These are phyloP conservation scores for Candida sp. DNA, from an alignment of 1,139 yeast genomes.

Conservation along the genomic window DNA sequence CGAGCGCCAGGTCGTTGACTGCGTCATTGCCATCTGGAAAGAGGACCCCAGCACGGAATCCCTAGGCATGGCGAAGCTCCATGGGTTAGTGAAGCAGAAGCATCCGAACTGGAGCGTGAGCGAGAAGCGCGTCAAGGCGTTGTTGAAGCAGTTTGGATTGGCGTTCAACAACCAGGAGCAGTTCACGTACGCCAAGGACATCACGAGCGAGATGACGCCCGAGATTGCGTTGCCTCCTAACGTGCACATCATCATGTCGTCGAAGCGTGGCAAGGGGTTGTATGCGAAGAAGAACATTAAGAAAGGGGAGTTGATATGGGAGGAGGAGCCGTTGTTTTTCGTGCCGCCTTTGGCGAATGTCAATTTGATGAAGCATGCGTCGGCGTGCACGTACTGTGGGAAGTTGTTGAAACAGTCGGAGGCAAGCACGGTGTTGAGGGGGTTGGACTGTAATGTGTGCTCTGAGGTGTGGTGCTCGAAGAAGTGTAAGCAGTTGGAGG, in stretches of 20 bases:
- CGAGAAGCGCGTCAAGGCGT: slow-evolving; percentile 57
- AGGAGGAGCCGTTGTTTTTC: slow-evolving; percentile 64
- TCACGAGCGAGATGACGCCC: slow-evolving; percentile 58
- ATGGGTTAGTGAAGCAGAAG: slow-evolving; percentile 49
- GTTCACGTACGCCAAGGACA: slow-evolving; percentile 55
- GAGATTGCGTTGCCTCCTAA: slow-evolving; percentile 51
- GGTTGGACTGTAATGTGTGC: slow-evolving; percentile 74
- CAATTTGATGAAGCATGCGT: slow-evolving; percentile 63
- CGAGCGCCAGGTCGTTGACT: slow-evolving; percentile 66
- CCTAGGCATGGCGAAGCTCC: slow-evolving; percentile 59
- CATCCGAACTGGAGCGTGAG: slow-evolving; percentile 69
- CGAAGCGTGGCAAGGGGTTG: slow-evolving; percentile 54
- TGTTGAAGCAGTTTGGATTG: slow-evolving; percentile 60
- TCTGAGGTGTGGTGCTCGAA: slow-evolving; percentile 74
- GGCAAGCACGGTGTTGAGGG: slow-evolving; percentile 42
- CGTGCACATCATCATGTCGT: slow-evolving; percentile 46
- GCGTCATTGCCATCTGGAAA: slow-evolving; percentile 69
- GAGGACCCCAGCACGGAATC: slow-evolving; percentile 67
- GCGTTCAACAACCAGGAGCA: slow-evolving; percentile 36
- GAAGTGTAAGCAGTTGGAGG: slow-evolving; percentile 59
- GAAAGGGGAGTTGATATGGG: slow-evolving; percentile 61
- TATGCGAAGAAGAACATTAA: slow-evolving; percentile 47
- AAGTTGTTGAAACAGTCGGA: slow-evolving; percentile 48
- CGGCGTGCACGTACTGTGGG: slow-evolving; percentile 85
- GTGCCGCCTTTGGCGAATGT: slow-evolving; percentile 76